These are phyloP conservation scores for Fusarium guadeloupense DNA, from an alignment of 2,329 filamentous ascomycete genomes.

Conservation along the genomic window DNA sequence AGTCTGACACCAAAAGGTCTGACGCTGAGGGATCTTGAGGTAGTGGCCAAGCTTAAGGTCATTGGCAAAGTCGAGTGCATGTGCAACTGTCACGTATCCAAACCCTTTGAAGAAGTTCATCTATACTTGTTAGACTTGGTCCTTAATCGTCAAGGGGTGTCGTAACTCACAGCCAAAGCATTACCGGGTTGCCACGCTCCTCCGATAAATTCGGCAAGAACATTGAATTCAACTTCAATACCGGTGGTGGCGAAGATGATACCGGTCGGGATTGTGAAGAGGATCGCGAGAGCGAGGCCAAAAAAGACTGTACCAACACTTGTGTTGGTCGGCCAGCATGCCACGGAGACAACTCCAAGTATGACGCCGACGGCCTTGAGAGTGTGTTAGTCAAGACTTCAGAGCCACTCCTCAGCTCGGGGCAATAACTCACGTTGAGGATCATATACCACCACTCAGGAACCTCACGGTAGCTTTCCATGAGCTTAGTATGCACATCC, in stretches of 20 bases:
- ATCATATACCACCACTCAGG: slow-evolving; percentile 58
- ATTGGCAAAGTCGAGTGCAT: slow-evolving; percentile 50
- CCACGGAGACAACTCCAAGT: slow-evolving; percentile 49
- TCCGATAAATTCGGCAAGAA: slow-evolving; percentile 59
- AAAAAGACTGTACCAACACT: slow-evolving; percentile 55
- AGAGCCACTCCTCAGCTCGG: fast-evolving
- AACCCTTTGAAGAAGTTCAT: slow-evolving; percentile 60
- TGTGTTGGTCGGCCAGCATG: slow-evolving; percentile 55
- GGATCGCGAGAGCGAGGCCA: slow-evolving; percentile 52
- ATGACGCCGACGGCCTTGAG: slow-evolving; percentile 42
- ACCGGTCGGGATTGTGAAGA: slow-evolving; percentile 57
- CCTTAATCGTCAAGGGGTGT: fast-evolving
- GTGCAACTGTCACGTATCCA: slow-evolving; percentile 50
- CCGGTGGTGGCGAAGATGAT: slow-evolving; percentile 58
- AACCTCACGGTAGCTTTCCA: slow-evolving; percentile 56
- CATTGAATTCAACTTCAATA: slow-evolving; percentile 55
- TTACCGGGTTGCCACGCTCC: slow-evolving; percentile 55
- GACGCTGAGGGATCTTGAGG: slow-evolving; percentile 55
- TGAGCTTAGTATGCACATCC: slow-evolving; percentile 55
- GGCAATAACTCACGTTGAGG: slow-evolving; percentile 20
- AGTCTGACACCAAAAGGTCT: slow-evolving; percentile 49
- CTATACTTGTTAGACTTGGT: not conserved
- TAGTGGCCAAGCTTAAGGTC: slow-evolving; percentile 54
- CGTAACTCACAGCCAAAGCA: slow-evolving; percentile 47
- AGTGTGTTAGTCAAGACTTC: not conserved